Evolutionary conservation across 2,329 filamentous ascomycete species (phyloP), one percentile per base, ranked within the genome.

Genomic region (Rutstroemia sp.): DNA sequence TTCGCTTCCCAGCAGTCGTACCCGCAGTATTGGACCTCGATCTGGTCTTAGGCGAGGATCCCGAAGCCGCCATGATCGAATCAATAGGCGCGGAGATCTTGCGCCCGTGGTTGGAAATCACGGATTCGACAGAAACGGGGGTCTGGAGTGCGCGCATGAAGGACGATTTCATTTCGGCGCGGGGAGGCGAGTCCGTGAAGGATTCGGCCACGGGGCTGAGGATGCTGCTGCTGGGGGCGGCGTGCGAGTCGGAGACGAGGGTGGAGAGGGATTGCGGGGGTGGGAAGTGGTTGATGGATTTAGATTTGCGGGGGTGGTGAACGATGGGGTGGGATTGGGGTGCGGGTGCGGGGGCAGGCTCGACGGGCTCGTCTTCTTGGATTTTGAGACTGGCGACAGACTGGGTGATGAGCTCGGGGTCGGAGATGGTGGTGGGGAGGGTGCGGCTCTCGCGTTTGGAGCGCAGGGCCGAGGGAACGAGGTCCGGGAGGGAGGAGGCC

Each of bases 401-500:
- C 17, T 48, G 53, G 8, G 55, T 37, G 39, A 57, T 50, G n/a
- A 63, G 39, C 46, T 62, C 60, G 8, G 52, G 41, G 6, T 52
- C 27, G 21, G 54, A 54, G 39, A 34, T 41, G 23, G 17, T 34
- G 10, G 30, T 51, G 19, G 30, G 30, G 12, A 49, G 38, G 12
- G 38, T 51, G 46, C 53, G 23, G 38, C 53, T 55, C 12, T 61
- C 63, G 39, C 51, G 47, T 8, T 59, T 62, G 16, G 53, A 34
- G n/a, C 61, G 60, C 17, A 59, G 54, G 12, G 48, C 52, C 2
- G 66, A 68, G 21, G 63, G 63, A 19, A 68, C 60, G 12, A 69
- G 61, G 46, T 69, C 68, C n/a, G 68, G 68, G n/a, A 69, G 61
- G 12, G 67, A 69, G 14, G 65, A 65, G 6, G 63, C 58, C 5